Evolutionary conservation across 192 early-diverging fungal species (phyloP), one percentile per base, ranked within the genome.

Genomic region (Coemansia guatemalensis): DNA sequence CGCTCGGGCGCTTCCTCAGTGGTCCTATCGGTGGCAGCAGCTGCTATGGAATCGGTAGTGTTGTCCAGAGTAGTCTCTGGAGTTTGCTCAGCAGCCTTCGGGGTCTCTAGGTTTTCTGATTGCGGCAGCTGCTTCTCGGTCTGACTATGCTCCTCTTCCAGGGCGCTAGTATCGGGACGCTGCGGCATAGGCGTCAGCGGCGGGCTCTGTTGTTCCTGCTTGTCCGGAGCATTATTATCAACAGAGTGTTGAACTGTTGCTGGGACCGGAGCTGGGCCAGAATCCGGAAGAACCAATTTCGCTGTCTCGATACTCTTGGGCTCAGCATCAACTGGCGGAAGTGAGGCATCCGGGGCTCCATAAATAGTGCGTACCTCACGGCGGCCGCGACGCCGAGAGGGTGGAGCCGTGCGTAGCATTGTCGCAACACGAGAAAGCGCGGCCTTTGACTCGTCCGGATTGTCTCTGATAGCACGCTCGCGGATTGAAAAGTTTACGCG

Each of bases 331-430:
- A 35, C 5, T 1, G 21, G 21, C 5, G 50, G 20, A n/a, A 53
- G 2, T 8, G 52, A 33, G 6, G 29, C 23, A 21, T 48, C 54
- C 2, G 70, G 55, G 11, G 71, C 52, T 20, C 69, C 68, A 62
- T 80, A 80, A 68, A 80, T 68, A 20, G 77, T 80, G 25, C 77
- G 77, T 50, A 80, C 68, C 48, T 80, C 77, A 11, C 77, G 77
- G 9, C 77, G 67, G 24, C 64, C 64, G 23, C 71, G 56, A 12
- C 77, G 67, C 23, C 62, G 32, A 21, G 26, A 27, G 4, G 70
- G 47, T 9, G 77, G 77, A 1, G 72, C 77, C 0, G 71, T 60
- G 18, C 77, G 62, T 35, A 80, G 55, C 56, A 80, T 58, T 33
- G 77, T 80, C 1, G 77, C 56, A 21, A 80, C 77, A 3, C 77